phyloP scores from a whole-genome alignment of 768 basidiomycete genomes.

The Mycena capillaripes region DNA sequence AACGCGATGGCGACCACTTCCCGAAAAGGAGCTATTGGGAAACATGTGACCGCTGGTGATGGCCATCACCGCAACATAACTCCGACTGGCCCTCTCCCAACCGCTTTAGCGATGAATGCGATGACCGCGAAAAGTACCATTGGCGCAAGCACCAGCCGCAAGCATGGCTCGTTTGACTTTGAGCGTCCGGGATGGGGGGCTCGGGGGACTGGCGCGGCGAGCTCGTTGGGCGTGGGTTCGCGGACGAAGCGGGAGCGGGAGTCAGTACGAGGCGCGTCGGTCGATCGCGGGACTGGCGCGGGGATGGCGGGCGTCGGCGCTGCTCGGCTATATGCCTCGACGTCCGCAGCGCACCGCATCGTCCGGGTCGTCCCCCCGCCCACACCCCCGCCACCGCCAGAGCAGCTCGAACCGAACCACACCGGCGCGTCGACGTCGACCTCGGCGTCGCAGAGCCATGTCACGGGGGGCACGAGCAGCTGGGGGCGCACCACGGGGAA shows the following conservation, averaged over 20 bases:
- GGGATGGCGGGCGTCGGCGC: conserved; percentile 37
- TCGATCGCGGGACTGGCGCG: conserved; percentile 19
- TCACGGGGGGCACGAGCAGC: conserved; percentile 42
- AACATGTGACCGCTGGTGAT: conserved; percentile 28
- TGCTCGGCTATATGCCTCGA: conserved; percentile 32
- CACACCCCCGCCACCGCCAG: conserved; percentile 23
- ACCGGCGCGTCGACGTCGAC: conserved; percentile 59
- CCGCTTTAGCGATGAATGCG: conserved; percentile 9
- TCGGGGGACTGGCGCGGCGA: conserved; percentile 56
- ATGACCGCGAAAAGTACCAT: conserved; percentile 14
- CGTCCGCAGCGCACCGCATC: conserved; percentile 31
- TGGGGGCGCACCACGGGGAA: conserved; percentile 49
- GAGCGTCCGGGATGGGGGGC: conserved; percentile 72
- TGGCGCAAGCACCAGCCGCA: conserved; percentile 39
- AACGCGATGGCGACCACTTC: neutral
- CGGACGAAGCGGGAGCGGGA: conserved; percentile 46
- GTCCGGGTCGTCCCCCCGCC: conserved; percentile 38
- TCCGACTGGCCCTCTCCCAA: too few relatives aligned
- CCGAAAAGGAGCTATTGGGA: conserved; percentile 6
- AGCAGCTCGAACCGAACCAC: conserved; percentile 53
- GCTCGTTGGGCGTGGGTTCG: conserved; percentile 47
- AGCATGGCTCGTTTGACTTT: conserved; percentile 84
- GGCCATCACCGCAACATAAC: too few relatives aligned
- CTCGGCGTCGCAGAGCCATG: conserved; percentile 43
- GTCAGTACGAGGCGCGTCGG: conserved; percentile 27